Percentiles rank a stretch among this genome's conserved stretches.
These are phyloP conservation scores for Metarhizium guizhouense DNA, from an alignment of 2,329 filamentous ascomycete genomes.

Conservation along the genomic window DNA sequence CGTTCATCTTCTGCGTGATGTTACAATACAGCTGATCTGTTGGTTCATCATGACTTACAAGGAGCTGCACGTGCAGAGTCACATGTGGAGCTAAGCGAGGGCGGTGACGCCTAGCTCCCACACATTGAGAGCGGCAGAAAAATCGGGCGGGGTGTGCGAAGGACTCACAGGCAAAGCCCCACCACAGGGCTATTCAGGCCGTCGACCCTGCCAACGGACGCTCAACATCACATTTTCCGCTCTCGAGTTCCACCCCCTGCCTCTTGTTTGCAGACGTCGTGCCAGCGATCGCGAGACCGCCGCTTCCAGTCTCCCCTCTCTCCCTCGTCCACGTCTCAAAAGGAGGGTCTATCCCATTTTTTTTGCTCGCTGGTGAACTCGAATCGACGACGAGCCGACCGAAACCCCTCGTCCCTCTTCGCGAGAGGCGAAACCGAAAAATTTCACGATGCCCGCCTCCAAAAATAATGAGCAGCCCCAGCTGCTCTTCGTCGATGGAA, in stretches of 20 bases:
- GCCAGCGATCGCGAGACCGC: constrained; percentile 15
- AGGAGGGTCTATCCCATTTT: background rate
- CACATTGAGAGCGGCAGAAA: constrained; percentile 28
- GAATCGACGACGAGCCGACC: constrained; percentile 6
- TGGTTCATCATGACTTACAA: background rate
- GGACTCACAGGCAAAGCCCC: constrained; percentile 17
- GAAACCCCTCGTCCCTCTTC: constrained; percentile 7
- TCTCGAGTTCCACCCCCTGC: constrained; percentile 14
- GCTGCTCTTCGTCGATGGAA: constrained; percentile 76
- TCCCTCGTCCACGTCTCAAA: constrained; percentile 11
- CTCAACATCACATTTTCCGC: constrained; percentile 18
- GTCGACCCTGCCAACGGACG: constrained; percentile 19
- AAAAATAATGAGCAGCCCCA: constrained; percentile 42
- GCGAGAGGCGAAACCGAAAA: constrained; percentile 2
- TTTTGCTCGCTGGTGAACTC: constrained; percentile 1
- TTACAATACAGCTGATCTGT: too few species aligned
- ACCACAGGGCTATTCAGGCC: constrained; percentile 29
- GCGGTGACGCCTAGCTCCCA: constrained; percentile 32
- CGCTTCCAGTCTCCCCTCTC: constrained; percentile 12
- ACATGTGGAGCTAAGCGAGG: constrained; percentile 12
- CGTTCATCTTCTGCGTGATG: too few species aligned
- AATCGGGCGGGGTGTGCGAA: constrained; percentile 25
- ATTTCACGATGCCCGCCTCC: constrained; percentile 18
- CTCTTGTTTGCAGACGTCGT: constrained; percentile 7
- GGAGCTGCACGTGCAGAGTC: constrained; percentile 13